These are phyloP conservation scores for Schizosaccharomyces osmophilus DNA, from an alignment of 805 yeast genomes.

Conservation along the genomic window DNA sequence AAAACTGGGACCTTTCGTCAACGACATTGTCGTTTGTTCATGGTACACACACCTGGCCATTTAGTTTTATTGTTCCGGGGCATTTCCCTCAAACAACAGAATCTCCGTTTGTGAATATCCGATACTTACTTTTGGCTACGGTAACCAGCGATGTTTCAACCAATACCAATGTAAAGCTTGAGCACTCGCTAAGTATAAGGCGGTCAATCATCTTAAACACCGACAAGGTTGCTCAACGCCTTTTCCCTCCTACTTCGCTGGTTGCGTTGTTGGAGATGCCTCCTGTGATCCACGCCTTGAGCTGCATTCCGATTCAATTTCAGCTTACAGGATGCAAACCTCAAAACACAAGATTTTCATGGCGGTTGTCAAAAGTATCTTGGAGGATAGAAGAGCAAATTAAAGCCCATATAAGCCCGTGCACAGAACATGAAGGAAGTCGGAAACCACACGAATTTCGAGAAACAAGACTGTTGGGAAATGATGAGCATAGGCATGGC, in stretches of 20 bases:
- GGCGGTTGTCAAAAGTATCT: slow-evolving; percentile 75
- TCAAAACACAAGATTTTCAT: slow-evolving; percentile 21
- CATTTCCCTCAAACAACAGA: slow-evolving; percentile 51
- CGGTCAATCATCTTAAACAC: slow-evolving; percentile 62
- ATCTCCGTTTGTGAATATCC: slow-evolving; percentile 36
- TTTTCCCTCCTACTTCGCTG: slow-evolving; percentile 87
- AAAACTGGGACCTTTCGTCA: slow-evolving; percentile 68
- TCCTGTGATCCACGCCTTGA: slow-evolving; percentile 67
- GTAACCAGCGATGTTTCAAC: slow-evolving; percentile 8
- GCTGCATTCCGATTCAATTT: slow-evolving; percentile 62
- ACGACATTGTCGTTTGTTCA: slow-evolving; percentile 30
- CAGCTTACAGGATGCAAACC: slow-evolving; percentile 29
- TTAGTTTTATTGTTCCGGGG: slow-evolving; percentile 74
- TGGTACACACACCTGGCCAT: slow-evolving; percentile 73
- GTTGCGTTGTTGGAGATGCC: slow-evolving; percentile 75
- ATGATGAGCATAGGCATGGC: slow-evolving; percentile 68
- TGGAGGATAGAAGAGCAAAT: slow-evolving; percentile 78
- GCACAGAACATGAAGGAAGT: slow-evolving; percentile 15
- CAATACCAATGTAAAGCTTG: slow-evolving; percentile 17
- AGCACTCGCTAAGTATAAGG: slow-evolving; percentile 44
- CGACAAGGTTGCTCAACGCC: slow-evolving; percentile 65
- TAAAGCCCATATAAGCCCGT: slow-evolving; percentile 33
- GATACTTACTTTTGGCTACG: slow-evolving; percentile 50
- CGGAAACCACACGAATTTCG: slow-evolving; percentile 16
- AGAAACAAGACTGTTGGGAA: slow-evolving; percentile 46